Percentiles rank a stretch among this genome's conserved stretches.
Evolutionary conservation across 2,329 filamentous ascomycete genomes (phyloP).

Genomic region (Lizonia empirigonia): DNA sequence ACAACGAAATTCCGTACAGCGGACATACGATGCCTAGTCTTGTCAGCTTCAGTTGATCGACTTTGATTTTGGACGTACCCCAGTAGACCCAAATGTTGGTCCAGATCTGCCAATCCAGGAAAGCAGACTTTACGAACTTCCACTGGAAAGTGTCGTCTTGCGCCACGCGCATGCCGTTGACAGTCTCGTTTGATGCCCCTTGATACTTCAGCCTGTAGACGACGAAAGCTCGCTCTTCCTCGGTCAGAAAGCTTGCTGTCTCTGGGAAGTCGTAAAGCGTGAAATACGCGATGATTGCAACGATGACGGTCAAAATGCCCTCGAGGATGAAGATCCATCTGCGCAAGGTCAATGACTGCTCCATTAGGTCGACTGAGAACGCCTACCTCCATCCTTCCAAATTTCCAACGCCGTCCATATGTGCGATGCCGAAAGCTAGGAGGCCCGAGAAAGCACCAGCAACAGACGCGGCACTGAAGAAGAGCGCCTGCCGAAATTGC

Average conservation of each 20-base stretch:
- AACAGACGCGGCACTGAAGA: conserved; percentile 63
- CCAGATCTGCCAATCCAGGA: conserved; percentile 57
- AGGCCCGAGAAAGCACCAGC: conserved; percentile 66
- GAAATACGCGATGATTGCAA: conserved; percentile 49
- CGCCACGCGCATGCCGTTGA: conserved; percentile 69
- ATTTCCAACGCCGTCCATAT: conserved; percentile 50
- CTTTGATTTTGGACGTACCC: conserved; percentile 51
- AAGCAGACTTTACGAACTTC: conserved; percentile 55
- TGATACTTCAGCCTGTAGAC: conserved; percentile 63
- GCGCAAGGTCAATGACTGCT: neutral
- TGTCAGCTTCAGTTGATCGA: conserved; percentile 6
- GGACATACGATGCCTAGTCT: conserved; percentile 46
- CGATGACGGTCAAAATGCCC: conserved; percentile 44
- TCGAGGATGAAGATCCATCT: conserved; percentile 47
- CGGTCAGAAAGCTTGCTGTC: conserved; percentile 62
- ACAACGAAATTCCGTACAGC: conserved; percentile 46
- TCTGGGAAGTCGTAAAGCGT: conserved; percentile 69
- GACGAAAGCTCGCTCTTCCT: conserved; percentile 61
- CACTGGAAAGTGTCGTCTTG: conserved; percentile 72
- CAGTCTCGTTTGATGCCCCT: conserved; percentile 52
- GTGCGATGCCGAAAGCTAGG: conserved; percentile 62
- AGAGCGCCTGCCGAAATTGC: conserved; percentile 63
- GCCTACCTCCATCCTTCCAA: conserved; percentile 16
- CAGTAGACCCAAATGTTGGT: conserved; percentile 65
- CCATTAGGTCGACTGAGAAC: neutral